Evolutionary conservation across 805 yeast species (phyloP), one percentile per base, ranked within the genome.

Genomic region (Yamadazyma akitaensis): DNA sequence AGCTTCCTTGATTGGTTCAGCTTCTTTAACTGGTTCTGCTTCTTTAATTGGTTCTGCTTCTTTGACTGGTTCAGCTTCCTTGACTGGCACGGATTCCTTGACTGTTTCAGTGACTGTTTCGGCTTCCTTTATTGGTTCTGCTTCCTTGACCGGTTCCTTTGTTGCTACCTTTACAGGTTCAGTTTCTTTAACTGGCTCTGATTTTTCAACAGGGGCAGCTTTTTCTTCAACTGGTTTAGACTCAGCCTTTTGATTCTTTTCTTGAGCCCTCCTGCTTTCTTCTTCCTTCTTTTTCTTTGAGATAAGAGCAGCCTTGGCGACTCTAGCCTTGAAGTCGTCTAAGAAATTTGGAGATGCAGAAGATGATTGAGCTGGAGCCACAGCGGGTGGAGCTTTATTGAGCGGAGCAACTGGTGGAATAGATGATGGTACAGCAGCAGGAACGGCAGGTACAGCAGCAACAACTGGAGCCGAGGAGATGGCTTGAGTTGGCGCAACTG

Each of bases 351-450:
- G 25, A 26, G 37, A 24, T 32, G 57, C 31, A 26, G 41, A 26
- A 4, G 41, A 26, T 26, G 32, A 16, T 14, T 5, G n/a, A 13
- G 53, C 46, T 19, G 47, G 42, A 33, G 52, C 21, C 30, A 51
- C 37, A 17, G 56, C 17, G n/a, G 17, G 51, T 37, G 58, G 25
- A 13, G 55, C 47, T 10, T 59, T 32, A 19, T 55, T 19, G n/a
- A 53, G 47, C n/a, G 47, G 33, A 37, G 53, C 39, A 26, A 53
- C 43, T n/a, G 57, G 46, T 13, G 53, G 21, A 3, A 39, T 14
- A 33, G 47, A 26, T 13, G 45, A 43, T 17, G 55, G 34, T 17
- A 51, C 40, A 37, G 54, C 34, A 34, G 46, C 46, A 14, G 30
- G 36, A 12, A 33, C 5, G 10, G 37, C 18, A 5, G 35, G 21